Conservation (phyloP, 345 rosid species). For the Dimocarpus longan region DNA sequence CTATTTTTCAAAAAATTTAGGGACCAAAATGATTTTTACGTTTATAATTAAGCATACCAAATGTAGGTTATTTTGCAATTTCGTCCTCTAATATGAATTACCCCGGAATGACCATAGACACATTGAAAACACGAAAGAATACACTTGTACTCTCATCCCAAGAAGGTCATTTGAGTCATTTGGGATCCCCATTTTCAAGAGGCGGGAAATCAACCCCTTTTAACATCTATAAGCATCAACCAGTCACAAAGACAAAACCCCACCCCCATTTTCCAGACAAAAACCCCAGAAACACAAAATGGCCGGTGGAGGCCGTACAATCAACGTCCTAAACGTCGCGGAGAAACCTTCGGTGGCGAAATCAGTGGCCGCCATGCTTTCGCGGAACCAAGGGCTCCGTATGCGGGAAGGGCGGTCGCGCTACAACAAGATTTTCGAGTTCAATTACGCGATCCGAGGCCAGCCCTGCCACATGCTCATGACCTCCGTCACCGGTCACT, state of each 20-base stretch:
- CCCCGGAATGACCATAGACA: too few species aligned
- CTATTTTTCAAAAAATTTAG: too few species aligned
- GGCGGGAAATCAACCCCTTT: slow-evolving; percentile 37
- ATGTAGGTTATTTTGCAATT: too few species aligned
- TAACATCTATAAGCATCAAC: too few species aligned
- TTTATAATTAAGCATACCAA: too few species aligned
- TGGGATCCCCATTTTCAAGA: not conserved
- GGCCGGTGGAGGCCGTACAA: slow-evolving; percentile 58
- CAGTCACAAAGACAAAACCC: not conserved
- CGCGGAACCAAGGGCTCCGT: slow-evolving; percentile 62
- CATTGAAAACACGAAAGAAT: too few species aligned
- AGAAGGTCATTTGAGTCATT: slow-evolving; percentile 10
- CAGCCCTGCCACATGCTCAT: slow-evolving; percentile 88
- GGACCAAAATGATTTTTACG: too few species aligned
- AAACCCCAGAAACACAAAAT: slow-evolving; percentile 27
- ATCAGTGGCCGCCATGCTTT: slow-evolving; percentile 72
- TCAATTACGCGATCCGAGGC: slow-evolving; percentile 73
- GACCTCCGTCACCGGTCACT: slow-evolving; percentile 94
- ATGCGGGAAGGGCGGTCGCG: slow-evolving; percentile 92
- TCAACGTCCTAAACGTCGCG: slow-evolving; percentile 83
- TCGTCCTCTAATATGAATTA: too few species aligned
- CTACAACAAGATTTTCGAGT: slow-evolving; percentile 91
- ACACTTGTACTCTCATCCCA: not conserved
- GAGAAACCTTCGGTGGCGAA: slow-evolving; percentile 99
- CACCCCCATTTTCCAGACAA: slow-evolving; percentile 5